Evolutionary conservation across 371 early-diverging fungal species (phyloP), one percentile per base, ranked within the genome.

Genomic region (Lichtheimia hyalospora): DNA sequence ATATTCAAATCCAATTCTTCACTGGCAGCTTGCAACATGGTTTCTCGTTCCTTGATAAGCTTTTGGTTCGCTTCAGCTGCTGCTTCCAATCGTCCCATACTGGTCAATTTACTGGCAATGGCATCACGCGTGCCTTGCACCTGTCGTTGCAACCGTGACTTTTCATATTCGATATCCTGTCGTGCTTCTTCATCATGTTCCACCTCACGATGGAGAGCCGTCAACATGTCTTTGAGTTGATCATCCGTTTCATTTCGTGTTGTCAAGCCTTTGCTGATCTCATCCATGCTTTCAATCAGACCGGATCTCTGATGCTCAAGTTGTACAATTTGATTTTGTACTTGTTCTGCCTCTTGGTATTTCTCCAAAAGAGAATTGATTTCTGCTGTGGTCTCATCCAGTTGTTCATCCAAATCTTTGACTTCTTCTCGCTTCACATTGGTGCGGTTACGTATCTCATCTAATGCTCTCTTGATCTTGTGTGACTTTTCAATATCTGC

Each of bases 401-500:
- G 57, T 23, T 84, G 67, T 6, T 68, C 54, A 8, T 87, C 87
- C 5, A 89, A 53, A 7, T 63, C 60, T 0, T 63, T 64, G 18
- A 85, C 74, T 34, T 81, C 73, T 7, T 68, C 44, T 34, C 77
- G 65, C 5, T 67, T 69, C 5, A 60, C 63, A 7, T 64, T 62
- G n/a, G 55, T 64, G 34, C 77, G 70, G 1, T 70, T 67, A 14
- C 68, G 70, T 16, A 75, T 52, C 18, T 77, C 67, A 4, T 60
- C 62, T 1, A 83, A 24, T 3, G 34, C 42, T 5, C 34, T 18
- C 3, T 77, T 64, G 18, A 94, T 84, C 51, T 83, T 77, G 41
- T 89, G 89, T 0, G 95, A 90, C 61, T 90, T 90, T 23, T 80
- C 82, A 48, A 89, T 89, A 62, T 94, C 84, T 25, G 74, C 74